These are phyloP conservation scores for Hygrophorus pudorinus DNA, from an alignment of 768 basidiomycete species.

Conservation along the genomic window DNA sequence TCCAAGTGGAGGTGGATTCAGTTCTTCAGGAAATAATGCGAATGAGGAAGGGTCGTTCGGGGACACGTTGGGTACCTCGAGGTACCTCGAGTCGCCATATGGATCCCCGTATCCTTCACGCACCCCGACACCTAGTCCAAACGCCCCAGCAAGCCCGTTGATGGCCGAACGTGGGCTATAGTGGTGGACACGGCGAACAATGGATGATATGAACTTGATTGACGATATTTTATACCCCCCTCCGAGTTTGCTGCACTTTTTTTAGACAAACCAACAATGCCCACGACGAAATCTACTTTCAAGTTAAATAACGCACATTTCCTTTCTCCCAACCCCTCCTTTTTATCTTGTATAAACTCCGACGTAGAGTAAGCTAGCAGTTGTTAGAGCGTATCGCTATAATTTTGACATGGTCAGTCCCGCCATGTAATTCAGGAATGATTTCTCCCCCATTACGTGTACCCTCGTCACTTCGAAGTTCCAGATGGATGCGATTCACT, in stretches of 20 bases:
- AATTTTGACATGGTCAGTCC: too few relatives aligned
- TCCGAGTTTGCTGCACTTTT: neutral
- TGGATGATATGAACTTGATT: neutral
- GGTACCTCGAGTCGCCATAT: conserved; percentile 30
- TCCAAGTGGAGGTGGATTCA: conserved; percentile 4
- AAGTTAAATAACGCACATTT: neutral
- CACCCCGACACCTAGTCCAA: conserved; percentile 12
- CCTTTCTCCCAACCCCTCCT: neutral
- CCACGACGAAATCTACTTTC: neutral
- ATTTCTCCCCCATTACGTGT: too few relatives aligned
- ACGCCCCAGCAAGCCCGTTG: neutral
- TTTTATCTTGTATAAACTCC: neutral
- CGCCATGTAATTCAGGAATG: neutral
- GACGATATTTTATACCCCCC: too few relatives aligned
- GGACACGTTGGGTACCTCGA: conserved; percentile 25
- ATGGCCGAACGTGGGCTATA: neutral
- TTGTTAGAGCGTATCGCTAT: neutral
- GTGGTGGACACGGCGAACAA: neutral
- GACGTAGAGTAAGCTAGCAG: neutral
- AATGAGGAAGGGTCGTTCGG: conserved; percentile 8
- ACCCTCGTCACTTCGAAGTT: too few relatives aligned
- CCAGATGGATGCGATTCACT: too few relatives aligned
- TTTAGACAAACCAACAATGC: neutral
- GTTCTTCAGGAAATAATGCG: conserved; percentile 4
- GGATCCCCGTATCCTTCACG: conserved; percentile 31